phyloP scores from a whole-genome alignment of 2,329 filamentous ascomycete genomes.

The Coniochaeta prunicola region DNA sequence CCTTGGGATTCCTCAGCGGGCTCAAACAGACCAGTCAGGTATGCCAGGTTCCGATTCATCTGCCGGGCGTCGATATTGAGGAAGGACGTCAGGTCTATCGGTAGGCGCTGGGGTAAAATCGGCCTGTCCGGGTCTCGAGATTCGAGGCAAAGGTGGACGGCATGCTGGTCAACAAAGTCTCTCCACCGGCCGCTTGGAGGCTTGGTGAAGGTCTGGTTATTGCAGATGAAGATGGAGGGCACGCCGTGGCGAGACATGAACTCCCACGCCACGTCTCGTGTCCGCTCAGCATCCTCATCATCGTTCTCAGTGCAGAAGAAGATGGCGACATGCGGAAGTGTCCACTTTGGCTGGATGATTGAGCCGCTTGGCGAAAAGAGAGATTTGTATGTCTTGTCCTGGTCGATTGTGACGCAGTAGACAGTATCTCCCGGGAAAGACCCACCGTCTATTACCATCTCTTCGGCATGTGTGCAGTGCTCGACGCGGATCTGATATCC shows the following conservation, averaged over 20 bases:
- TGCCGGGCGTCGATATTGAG: conserved; percentile 43
- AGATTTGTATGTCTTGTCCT: conserved; percentile 27
- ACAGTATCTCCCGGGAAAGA: conserved; percentile 18
- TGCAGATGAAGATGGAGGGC: conserved; percentile 40
- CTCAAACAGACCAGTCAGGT: conserved; percentile 32
- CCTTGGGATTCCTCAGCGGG: conserved; percentile 5
- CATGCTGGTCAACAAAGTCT: conserved; percentile 30
- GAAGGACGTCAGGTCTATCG: conserved; percentile 41
- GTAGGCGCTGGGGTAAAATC: conserved; percentile 31
- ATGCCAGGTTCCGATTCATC: conserved; percentile 46
- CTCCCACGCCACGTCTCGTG: conserved; percentile 32
- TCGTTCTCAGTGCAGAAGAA: conserved; percentile 40
- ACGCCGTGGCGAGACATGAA: conserved; percentile 40
- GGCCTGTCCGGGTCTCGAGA: conserved; percentile 26
- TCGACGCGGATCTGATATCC: conserved; percentile 44
- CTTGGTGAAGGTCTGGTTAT: conserved; percentile 30
- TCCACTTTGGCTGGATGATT: conserved; percentile 34
- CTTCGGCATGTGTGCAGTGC: conserved; percentile 34
- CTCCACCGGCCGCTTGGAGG: conserved; percentile 22
- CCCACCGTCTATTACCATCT: conserved; percentile 16
- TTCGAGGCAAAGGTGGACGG: conserved; percentile 41
- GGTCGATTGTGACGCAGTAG: conserved; percentile 31
- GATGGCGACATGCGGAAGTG: conserved; percentile 40
- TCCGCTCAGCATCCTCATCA: conserved; percentile 26
- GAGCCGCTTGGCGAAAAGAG: conserved; percentile 26